Evolutionary conservation across 495 filamentous ascomycete species (phyloP), one percentile per base, ranked within the genome.

Genomic region (Penicillium verhagenii): DNA sequence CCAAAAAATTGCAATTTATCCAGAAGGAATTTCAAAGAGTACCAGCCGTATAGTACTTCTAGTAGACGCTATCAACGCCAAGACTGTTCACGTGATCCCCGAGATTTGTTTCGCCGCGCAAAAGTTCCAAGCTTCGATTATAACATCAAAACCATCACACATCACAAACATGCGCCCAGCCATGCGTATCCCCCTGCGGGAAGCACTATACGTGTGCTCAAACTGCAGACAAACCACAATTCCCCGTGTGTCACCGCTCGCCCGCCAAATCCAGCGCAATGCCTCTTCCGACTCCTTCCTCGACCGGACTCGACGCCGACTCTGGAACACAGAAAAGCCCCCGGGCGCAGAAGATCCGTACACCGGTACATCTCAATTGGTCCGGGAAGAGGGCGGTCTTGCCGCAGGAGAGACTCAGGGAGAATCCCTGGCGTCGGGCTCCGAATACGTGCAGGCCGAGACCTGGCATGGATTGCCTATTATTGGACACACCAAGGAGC

Each of bases 241-340:
- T 23, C 71, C 78, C 20, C 76, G 72, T 29, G 51, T 38, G 38
- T 74, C 75, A 7, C 67, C 73, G 21, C 56, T 73, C 19, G 54
- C 72, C 56, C 65, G 67, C 54, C 73, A 74, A 70, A 66, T 69
- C 68, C 72, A 73, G 60, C 71, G 63, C 59, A 57, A 75, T 63
- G 72, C 73, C 47, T 63, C 63, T 37, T 73, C 71, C 64, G 63
- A 65, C 53, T 35, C 33, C 47, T 59, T 80, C 47, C 75, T 78
- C 46, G 79, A 83, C 28, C 71, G 72, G 26, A 64, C 84, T 47
- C 77, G 79, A 35, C 66, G 70, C 50, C 77, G 72, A 65, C 71
- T 86, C 53, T 84, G 81, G 81, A 79, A 79, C 19, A 76, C 79
- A 9, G 77, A 83, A 21, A 75, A 73, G 21, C 79, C 81, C 5